Base-by-base conservation (phyloP, 2,329 filamentous ascomycete genomes). In the Nothophaeocryptopus gaeumannii region DNA sequence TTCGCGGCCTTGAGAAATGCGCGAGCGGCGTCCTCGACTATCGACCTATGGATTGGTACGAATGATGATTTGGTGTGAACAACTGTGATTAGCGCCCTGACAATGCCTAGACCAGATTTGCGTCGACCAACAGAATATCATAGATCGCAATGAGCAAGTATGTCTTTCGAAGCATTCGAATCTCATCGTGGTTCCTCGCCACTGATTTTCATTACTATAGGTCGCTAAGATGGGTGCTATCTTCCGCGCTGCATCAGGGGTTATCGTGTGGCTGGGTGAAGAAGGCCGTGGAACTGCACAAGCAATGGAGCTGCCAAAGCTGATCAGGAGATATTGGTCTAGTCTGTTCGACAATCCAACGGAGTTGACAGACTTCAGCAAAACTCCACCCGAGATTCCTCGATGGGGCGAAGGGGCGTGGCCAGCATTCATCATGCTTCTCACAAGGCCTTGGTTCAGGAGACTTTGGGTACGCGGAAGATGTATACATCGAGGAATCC, bases 231-330 rank as follows among this genome's bases (percentile, higher is more conserved):
- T 58, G 55, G 55, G 53, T 12, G 46, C 47, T 11, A 55, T 55
- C 30, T 58, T 49, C 26, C 50, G 47, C 10, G 50, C 50, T 41
- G 53, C 55, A 8, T 45, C 20, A 15, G 50, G 50, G 9, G 55
- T 58, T 16, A 51, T 58, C 15, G 51, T 58, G 9, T 58, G 55
- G 55, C 53, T 58, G 13, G 53, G 55, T 32, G 47, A 56, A 20
- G 55, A 53, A 26, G 39, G 33, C 12, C 37, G 30, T 34, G 55
- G 48, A 16, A 50, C 53, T 4, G 29, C 44, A 16, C 45, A 39
- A 36, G 53, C 55, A 8, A 58, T 58, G 55, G 50, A 56, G 15
- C 29, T 56, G 12, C 53, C 53, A n/a, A 51, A 43, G 33, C 47
- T 38, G 26, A 47, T 56, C 20, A 51, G 37, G 29, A 40, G 50